Conservation (phyloP, 129 eudicot species). For the Lactuca saligna region DNA sequence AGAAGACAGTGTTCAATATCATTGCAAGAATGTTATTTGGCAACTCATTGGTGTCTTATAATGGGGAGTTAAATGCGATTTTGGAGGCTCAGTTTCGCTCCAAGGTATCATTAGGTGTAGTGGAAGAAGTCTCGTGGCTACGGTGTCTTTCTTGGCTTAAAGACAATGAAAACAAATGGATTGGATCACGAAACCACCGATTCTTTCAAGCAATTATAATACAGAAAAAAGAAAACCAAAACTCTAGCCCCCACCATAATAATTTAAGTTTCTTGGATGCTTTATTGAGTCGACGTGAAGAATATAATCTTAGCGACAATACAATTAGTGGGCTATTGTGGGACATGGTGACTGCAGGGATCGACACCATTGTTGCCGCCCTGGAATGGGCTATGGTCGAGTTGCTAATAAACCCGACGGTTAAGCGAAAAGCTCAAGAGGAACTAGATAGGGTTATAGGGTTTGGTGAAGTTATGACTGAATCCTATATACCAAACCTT, state of each 20-base stretch:
- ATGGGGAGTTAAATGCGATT: too few species aligned
- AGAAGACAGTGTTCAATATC: too few species aligned
- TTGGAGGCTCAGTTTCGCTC: too few species aligned
- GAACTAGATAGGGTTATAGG: conserved; percentile 21
- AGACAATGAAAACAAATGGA: too few species aligned
- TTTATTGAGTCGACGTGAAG: conserved; percentile 7
- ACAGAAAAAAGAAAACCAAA: neutral
- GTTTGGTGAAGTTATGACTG: conserved; percentile 5
- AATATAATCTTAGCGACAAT: conserved; percentile 8
- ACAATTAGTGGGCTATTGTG: conserved; percentile 14
- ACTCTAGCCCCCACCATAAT: neutral
- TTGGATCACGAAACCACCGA: too few species aligned
- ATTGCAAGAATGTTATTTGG: too few species aligned
- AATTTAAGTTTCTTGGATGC: conserved; percentile 1
- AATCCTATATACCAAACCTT: conserved; percentile 18
- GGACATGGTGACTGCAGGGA: conserved; percentile 21
- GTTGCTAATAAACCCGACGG: conserved; percentile 28
- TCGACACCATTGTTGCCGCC: conserved; percentile 17
- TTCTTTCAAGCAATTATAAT: neutral
- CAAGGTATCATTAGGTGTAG: too few species aligned
- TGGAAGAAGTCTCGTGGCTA: too few species aligned
- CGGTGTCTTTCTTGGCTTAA: too few species aligned
- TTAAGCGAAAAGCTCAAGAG: conserved; percentile 19
- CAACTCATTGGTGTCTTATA: too few species aligned
- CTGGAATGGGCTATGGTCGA: conserved; percentile 39